These are phyloP conservation scores for Tulasnella calospora DNA, from an alignment of 768 basidiomycete species.

Conservation along the genomic window DNA sequence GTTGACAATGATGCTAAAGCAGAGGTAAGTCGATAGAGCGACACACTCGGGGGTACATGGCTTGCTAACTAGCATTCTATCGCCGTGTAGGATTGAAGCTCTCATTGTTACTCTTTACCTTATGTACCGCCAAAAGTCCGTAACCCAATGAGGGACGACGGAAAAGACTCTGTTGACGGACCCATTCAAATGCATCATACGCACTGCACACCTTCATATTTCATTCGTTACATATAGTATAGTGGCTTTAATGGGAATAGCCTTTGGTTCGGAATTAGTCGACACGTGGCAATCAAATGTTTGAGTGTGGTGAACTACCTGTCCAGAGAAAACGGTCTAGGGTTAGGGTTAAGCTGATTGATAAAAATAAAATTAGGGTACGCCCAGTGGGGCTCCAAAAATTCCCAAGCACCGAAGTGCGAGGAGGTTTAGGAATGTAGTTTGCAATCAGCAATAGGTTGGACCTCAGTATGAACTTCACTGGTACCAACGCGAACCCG, in stretches of 20 bases:
- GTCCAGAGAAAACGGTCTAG: background rate
- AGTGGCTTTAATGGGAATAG: background rate
- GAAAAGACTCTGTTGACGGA: background rate
- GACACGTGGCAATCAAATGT: background rate
- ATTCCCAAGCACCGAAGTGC: slow-evolving; percentile 23
- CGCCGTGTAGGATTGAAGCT: background rate
- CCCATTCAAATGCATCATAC: background rate
- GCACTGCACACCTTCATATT: background rate
- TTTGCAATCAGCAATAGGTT: slow-evolving; percentile 28
- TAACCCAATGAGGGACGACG: background rate
- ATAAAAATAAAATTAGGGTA: background rate
- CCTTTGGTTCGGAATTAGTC: background rate
- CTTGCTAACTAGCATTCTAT: background rate
- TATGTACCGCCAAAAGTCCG: background rate
- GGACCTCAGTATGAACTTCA: slow-evolving; percentile 27
- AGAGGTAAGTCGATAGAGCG: slow-evolving; percentile 38
- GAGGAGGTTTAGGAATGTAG: slow-evolving; percentile 25
- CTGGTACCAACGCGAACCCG: slow-evolving; percentile 27
- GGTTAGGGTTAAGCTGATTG: slow-evolving; percentile 17
- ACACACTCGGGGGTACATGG: background rate
- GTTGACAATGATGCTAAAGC: slow-evolving; percentile 55
- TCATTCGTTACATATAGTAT: background rate
- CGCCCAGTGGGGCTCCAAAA: slow-evolving; percentile 20
- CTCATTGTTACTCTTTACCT: slow-evolving; percentile 1
- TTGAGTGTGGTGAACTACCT: too few relatives aligned